Percentiles rank a stretch among this genome's conserved stretches.
phyloP scores from a whole-genome alignment of 164 flowering plant genomes.

The Chloranthus sessilifolius region DNA sequence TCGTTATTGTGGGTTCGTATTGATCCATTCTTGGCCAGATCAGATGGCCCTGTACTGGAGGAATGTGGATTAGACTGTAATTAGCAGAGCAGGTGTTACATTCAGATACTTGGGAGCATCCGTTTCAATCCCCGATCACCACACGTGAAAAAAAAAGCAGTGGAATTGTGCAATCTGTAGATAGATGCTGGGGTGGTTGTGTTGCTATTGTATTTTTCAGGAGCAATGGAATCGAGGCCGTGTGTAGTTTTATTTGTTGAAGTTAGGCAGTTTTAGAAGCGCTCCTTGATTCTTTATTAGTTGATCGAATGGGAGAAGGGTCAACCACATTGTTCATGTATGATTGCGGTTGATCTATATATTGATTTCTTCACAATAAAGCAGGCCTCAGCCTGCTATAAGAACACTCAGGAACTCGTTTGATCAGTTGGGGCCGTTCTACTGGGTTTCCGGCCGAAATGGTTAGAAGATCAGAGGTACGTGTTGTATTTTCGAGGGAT shows the following conservation, averaged over 20 bases:
- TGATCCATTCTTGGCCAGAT: slow-evolving; percentile 52
- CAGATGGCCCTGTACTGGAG: slow-evolving; percentile 42
- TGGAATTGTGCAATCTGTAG: slow-evolving; percentile 24
- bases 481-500: not conserved
- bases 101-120: not conserved
- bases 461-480: not conserved
- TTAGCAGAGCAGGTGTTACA: slow-evolving; percentile 15
- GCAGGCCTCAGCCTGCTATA: slow-evolving; percentile 15
- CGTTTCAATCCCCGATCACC: not conserved
- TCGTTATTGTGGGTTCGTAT: slow-evolving; percentile 62
- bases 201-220: slow-evolving; percentile 16
- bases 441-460: not conserved
- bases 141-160: slow-evolving; percentile 7
- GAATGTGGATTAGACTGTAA: slow-evolving; percentile 58
- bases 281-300: slow-evolving; percentile 36
- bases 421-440: not conserved
- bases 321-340: slow-evolving; percentile 26
- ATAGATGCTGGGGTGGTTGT: slow-evolving; percentile 20
- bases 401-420: slow-evolving; percentile 3
- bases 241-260: slow-evolving; percentile 20
- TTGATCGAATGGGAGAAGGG: slow-evolving; percentile 19
- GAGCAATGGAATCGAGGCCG: slow-evolving; percentile 7
- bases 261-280: slow-evolving; percentile 16
- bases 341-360: slow-evolving; percentile 20
- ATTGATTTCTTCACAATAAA: slow-evolving; percentile 27